phyloP scores from a whole-genome alignment of 2,329 filamentous ascomycete genomes.

The Xylaria sp. region DNA sequence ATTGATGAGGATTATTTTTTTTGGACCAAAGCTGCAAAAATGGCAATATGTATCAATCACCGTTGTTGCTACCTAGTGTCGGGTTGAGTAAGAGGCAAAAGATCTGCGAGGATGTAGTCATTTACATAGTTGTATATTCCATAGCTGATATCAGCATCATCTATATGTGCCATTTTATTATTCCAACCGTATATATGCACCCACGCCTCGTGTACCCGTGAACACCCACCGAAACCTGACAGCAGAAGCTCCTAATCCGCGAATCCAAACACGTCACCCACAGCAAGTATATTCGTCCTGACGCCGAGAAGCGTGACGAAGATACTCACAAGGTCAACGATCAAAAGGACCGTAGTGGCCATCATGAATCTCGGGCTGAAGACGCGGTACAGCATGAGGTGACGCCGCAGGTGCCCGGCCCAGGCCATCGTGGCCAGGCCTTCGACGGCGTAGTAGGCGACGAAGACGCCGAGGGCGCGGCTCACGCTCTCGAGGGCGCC shows the following conservation, averaged over 20 bases:
- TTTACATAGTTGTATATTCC: background rate
- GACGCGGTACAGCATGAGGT: slow-evolving; percentile 96
- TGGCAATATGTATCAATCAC: too few species aligned
- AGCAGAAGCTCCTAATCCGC: slow-evolving; percentile 56
- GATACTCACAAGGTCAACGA: slow-evolving; percentile 80
- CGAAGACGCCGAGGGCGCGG: slow-evolving; percentile 76
- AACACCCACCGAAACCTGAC: background rate
- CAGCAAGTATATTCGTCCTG: slow-evolving; percentile 78
- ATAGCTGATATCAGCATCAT: background rate
- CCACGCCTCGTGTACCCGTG: too few species aligned
- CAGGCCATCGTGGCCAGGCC: slow-evolving; percentile 88
- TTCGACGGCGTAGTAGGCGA: slow-evolving; percentile 84
- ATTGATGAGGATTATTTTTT: too few species aligned
- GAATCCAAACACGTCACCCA: slow-evolving; percentile 91
- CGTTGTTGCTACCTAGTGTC: too few species aligned
- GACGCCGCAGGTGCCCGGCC: slow-evolving; percentile 86
- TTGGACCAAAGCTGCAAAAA: too few species aligned
- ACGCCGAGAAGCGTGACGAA: slow-evolving; percentile 77
- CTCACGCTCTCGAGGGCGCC: slow-evolving; percentile 76
- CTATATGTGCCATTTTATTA: background rate
- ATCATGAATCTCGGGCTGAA: slow-evolving; percentile 93
- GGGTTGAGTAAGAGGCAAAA: too few species aligned
- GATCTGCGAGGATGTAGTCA: too few species aligned
- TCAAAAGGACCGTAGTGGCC: slow-evolving; percentile 74
- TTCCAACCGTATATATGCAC: background rate